These are phyloP conservation scores for Naganishia friedmannii DNA, from an alignment of 768 basidiomycete genomes.

Conservation along the genomic window DNA sequence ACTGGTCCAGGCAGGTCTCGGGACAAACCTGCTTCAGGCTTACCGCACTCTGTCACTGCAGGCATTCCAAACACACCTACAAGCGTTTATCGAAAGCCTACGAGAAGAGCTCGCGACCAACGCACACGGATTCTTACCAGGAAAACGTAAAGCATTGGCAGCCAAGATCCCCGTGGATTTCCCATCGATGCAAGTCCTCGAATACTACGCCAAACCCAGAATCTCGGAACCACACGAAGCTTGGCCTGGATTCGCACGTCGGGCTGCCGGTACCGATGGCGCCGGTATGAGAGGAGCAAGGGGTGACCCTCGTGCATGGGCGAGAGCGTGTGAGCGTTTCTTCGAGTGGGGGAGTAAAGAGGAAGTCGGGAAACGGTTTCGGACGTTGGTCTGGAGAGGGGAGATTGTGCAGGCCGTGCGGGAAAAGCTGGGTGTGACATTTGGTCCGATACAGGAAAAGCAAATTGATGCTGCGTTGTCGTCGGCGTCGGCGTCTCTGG, in stretches of 20 bases:
- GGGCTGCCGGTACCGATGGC: conserved; percentile 23
- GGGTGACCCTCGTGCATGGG: conserved; percentile 58
- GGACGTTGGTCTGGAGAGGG: conserved; percentile 76
- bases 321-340: conserved; percentile 74
- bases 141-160: conserved; percentile 66
- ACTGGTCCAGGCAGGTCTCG: conserved; percentile 77
- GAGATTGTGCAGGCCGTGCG: conserved; percentile 69
- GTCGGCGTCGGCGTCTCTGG: conserved; percentile 26
- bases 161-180: conserved; percentile 65
- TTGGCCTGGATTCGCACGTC: conserved; percentile 47
- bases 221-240: conserved; percentile 49
- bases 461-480: conserved; percentile 9
- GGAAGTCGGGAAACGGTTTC: conserved; percentile 75
- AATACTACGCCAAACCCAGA: conserved; percentile 73
- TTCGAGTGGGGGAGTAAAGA: conserved; percentile 91
- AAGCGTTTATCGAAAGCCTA: conserved; percentile 64
- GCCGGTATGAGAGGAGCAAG: conserved; percentile 37
- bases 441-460: neutral
- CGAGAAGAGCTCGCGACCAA: conserved; percentile 68
- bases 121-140: conserved; percentile 58
- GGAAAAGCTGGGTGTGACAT: conserved; percentile 59
- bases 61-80: conserved; percentile 57
- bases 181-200: conserved; percentile 69
- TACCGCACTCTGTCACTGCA: conserved; percentile 57
- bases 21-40: conserved; percentile 65